phyloP scores from a whole-genome alignment of 192 early-diverging fungal species.

The Gonapodya prolifera region DNA sequence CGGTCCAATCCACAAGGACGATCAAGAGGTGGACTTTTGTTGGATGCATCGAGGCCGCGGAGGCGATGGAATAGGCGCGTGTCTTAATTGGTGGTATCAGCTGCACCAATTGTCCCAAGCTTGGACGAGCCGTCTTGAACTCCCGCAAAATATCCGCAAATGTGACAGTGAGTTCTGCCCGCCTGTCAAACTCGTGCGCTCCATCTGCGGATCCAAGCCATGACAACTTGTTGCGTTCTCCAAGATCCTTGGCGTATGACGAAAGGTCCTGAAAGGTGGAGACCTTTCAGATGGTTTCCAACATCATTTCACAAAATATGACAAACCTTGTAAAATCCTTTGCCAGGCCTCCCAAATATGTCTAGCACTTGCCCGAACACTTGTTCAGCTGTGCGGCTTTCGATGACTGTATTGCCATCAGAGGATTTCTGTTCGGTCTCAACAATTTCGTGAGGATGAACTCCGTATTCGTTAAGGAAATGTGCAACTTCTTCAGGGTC shows the following conservation, averaged over 20 bases:
- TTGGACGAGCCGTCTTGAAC: conserved; percentile 69
- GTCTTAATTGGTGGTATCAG: conserved; percentile 83
- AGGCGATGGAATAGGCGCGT: conserved; percentile 97
- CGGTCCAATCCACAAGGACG: conserved; percentile 84
- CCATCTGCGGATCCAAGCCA: conserved; percentile 59
- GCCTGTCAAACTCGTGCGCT: conserved; percentile 60
- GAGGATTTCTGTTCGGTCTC: not conserved
- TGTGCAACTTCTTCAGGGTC: conserved; percentile 51
- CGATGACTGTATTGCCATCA: conserved; percentile 15
- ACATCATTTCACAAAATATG: not conserved
- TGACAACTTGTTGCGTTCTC: conserved; percentile 50
- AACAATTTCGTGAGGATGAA: conserved; percentile 53
- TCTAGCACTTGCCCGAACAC: conserved; percentile 74
- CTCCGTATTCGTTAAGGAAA: conserved; percentile 63
- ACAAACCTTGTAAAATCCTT: conserved; percentile 63
- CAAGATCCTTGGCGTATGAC: conserved; percentile 49
- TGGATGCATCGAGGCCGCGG: conserved; percentile 73
- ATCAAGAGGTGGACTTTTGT: conserved; percentile 82
- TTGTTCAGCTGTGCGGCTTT: conserved; percentile 64
- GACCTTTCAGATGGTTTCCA: not conserved
- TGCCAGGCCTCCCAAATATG: conserved; percentile 86
- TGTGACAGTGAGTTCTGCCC: conserved; percentile 69
- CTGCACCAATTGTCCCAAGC: conserved; percentile 53
- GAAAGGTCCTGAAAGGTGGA: conserved; percentile 41
- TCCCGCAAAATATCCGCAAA: conserved; percentile 78